These are phyloP conservation scores for Macadamia integrifolia DNA, from an alignment of 164 flowering plant species.

Conservation along the genomic window DNA sequence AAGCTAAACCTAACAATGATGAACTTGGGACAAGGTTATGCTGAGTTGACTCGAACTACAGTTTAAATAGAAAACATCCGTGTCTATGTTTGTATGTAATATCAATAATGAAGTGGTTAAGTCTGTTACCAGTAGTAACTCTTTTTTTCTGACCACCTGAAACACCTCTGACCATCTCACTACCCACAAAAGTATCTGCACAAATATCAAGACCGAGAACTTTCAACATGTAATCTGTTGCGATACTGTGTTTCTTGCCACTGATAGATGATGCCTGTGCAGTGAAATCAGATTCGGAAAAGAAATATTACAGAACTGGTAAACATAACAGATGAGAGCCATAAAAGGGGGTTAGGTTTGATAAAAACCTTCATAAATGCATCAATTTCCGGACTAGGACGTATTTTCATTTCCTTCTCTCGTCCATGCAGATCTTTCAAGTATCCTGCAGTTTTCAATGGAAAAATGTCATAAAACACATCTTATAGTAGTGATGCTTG, in stretches of 20 bases:
- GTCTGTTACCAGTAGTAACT: constrained; percentile 69
- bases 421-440: constrained; percentile 49
- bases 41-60: too few relatives aligned
- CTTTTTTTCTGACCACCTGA: constrained; percentile 93
- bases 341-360: background rate
- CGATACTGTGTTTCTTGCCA: constrained; percentile 58
- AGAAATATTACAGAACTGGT: background rate
- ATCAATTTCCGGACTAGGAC: constrained; percentile 82
- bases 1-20: too few relatives aligned
- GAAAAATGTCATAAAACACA: background rate
- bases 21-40: too few relatives aligned
- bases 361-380: constrained; percentile 82
- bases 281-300: constrained; percentile 4
- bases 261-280: constrained; percentile 69
- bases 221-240: constrained; percentile 80
- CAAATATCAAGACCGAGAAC: constrained; percentile 90
- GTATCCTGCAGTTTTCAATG: constrained; percentile 26
- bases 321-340: background rate
- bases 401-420: constrained; percentile 65
- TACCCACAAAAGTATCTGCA: constrained; percentile 77
- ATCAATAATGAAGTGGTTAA: background rate
- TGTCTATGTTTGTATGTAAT: too few relatives aligned
- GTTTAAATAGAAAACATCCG: too few relatives aligned
- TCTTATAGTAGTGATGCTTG: too few relatives aligned
- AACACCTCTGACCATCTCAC: constrained; percentile 86